Evolutionary conservation across 2,329 filamentous ascomycete genomes (phyloP).

Genomic region (Arthrobotrys iridis): DNA sequence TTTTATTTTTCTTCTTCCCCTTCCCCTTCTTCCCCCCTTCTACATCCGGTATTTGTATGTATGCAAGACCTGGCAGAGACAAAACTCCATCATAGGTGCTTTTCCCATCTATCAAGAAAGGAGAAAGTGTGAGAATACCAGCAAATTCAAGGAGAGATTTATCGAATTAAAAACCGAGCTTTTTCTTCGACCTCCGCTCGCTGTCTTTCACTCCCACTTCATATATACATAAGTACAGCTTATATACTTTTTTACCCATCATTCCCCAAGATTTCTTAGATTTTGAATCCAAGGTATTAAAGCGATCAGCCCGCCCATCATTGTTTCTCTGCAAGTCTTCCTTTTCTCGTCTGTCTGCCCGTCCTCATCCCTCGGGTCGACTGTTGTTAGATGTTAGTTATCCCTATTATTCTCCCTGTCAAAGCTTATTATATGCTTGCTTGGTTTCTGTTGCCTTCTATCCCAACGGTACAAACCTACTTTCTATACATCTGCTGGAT

Average conservation of each 20-base stretch:
- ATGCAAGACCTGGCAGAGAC: constrained; percentile 20
- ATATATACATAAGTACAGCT: neutral
- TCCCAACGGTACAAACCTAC: too few relatives aligned
- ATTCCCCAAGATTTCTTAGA: neutral
- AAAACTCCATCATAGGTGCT: constrained; percentile 29
- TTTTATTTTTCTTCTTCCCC: constrained; percentile 11
- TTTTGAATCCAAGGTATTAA: constrained; percentile 52
- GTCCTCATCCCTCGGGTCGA: neutral
- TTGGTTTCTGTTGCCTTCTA: too few relatives aligned
- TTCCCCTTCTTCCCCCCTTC: constrained; percentile 3
- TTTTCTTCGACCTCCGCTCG: constrained; percentile 23
- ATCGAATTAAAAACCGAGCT: constrained; percentile 43
- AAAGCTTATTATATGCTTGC: constrained; percentile 38
- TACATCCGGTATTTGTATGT: constrained; percentile 34
- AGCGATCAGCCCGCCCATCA: constrained; percentile 48
- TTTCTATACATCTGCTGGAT: constrained; percentile 15
- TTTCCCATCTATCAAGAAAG: constrained; percentile 49
- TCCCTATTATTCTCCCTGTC: constrained; percentile 2
- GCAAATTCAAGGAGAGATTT: constrained; percentile 12
- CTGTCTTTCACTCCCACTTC: constrained; percentile 13
- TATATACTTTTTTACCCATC: constrained; percentile 1
- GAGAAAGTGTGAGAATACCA: constrained; percentile 39
- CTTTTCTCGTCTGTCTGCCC: constrained; percentile 11
- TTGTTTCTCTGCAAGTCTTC: constrained; percentile 42
- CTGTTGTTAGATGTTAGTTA: neutral